These are phyloP conservation scores for Aspergillus aculeatinus DNA, from an alignment of 2,329 filamentous ascomycete species.

Conservation along the genomic window DNA sequence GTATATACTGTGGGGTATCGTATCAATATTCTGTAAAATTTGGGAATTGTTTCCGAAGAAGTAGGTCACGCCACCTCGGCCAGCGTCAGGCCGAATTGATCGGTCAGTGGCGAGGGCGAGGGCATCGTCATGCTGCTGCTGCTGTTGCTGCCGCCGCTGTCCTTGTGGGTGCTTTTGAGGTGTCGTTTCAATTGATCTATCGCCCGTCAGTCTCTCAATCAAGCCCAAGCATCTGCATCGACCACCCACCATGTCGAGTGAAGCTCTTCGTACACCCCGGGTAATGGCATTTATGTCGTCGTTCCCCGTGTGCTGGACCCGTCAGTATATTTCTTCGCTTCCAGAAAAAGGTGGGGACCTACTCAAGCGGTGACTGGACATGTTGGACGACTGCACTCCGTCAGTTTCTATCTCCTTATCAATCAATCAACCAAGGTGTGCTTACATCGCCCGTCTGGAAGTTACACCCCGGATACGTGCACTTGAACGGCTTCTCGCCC, in stretches of 20 bases:
- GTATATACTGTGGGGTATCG: no score
- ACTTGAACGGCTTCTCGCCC: constrained; percentile 46
- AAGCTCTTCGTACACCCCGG: constrained; percentile 45
- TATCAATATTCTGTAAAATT: neutral
- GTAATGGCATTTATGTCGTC: constrained; percentile 42
- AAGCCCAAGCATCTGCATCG: no score
- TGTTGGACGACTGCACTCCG: constrained; percentile 29
- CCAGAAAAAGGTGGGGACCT: constrained; percentile 16
- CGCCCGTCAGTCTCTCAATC: neutral
- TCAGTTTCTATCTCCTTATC: neutral
- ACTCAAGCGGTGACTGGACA: constrained; percentile 44
- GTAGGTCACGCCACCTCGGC: constrained; percentile 14
- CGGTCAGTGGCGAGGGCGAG: constrained; percentile 22
- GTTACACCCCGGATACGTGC: constrained; percentile 43
- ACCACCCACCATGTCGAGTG: constrained; percentile 41
- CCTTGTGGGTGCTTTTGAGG: constrained; percentile 39
- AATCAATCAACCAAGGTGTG: no score
- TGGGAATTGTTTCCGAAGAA: no score
- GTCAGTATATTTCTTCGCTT: constrained; percentile 10
- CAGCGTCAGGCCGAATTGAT: constrained; percentile 22
- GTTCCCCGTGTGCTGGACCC: constrained; percentile 39
- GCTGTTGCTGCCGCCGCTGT: constrained; percentile 15
- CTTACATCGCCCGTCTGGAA: constrained; percentile 46
- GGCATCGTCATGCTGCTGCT: constrained; percentile 18
- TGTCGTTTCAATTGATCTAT: constrained; percentile 45